Evolutionary conservation across 176 grass and related monocot species (phyloP), one percentile per base, ranked within the genome.

Genomic region (Chrysopogon serrulatus): DNA sequence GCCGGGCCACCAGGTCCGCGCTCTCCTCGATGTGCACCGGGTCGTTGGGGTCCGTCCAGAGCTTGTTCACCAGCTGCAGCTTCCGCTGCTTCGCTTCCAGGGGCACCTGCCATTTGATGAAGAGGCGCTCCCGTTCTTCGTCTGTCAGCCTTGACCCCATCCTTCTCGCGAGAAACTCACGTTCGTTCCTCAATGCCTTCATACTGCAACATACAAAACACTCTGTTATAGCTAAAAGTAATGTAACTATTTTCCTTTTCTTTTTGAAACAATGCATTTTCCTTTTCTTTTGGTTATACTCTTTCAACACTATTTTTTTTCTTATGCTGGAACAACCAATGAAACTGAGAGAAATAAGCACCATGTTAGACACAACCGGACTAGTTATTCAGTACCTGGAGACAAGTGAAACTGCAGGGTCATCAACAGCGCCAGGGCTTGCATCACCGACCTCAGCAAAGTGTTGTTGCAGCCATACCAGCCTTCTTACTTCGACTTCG

Each of bases 381-480:
- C 23, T 57, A 57, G 23, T 57, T 57, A 57, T 32, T 23, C 54
- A 18, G 57, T 91, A 98, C 93, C 93, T 92, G 37, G 96, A 87
- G 71, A 90, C 78, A 36, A 89, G 77, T 43, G 96, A 96, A 87
- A 96, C 47, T 21, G 76, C 10, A 69, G 85, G 33, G 8, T 99
- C 96, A 74, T 99, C 96, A 44, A 87, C 91, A 59, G 67, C 34
- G 64, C 85, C 77, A 26, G 93, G 91, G 83, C 96, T 95, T 78
- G 85, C 87, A 87, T 95, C 90, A 35, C 85, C 89, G 2, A 73
- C 82, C 75, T 99, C 96, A 64, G 66, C 80, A 48, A 99, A 94
- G 88, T 99, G 91, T 72, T 99, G 93, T n/a, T 94, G 83, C 79
- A 96, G 35, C 96, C 96, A 99, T 42, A 82, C 24, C 77, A 99